Base-by-base conservation (phyloP, 106 monocot species). In the Acorus gramineus region DNA sequence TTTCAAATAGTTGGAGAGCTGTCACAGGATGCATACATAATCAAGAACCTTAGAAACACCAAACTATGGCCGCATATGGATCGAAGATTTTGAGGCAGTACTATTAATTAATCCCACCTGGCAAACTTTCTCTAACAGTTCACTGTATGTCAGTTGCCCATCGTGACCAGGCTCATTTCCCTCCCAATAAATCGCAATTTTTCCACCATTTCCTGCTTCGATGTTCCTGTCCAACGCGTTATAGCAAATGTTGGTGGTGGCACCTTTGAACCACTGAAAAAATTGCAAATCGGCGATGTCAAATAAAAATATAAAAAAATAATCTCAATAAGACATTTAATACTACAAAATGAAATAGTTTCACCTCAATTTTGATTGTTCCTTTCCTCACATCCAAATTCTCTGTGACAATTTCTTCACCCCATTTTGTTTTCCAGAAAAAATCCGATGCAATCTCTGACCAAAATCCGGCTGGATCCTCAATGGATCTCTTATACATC, bases 1-100 rank as follows among this genome's bases (percentile, higher is more conserved):
- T 63, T 92, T 98, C 81, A 98, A 76, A 71, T 85, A 98, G 74
- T 89, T 98, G 66, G 98, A 70, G 8, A 98, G 83, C 98, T 98
- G 54, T 14, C 45, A 14, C n/a, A 44, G 59, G 44, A 70, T 6
- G 52, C 46, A 59, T 9, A 55, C 2, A 46, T 49, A 47, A 12
- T 47, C 12, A 28, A 28, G 28, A 28, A 28, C 28, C 28, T 28
- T 28, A 28, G 28, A 28, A 28, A 28, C 28, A 28, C 28, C 28
- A 28, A 28, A 28, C 28, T 28, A 28, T 28, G 28, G 28, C 28
- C 28, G 28, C 28, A 28, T 28, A 28, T 28, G 28, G 46, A 42
- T 44, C 9, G 44, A 8, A 61, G 61, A 59, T 6, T 6, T 14
- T 14, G 58, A 59, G n/a, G 58, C 6, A 62, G 61, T 44, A 6